Percentiles rank a stretch among this genome's conserved stretches.
phyloP scores from a whole-genome alignment of 2,329 filamentous ascomycete genomes.

The Trichoderma asperellum region DNA sequence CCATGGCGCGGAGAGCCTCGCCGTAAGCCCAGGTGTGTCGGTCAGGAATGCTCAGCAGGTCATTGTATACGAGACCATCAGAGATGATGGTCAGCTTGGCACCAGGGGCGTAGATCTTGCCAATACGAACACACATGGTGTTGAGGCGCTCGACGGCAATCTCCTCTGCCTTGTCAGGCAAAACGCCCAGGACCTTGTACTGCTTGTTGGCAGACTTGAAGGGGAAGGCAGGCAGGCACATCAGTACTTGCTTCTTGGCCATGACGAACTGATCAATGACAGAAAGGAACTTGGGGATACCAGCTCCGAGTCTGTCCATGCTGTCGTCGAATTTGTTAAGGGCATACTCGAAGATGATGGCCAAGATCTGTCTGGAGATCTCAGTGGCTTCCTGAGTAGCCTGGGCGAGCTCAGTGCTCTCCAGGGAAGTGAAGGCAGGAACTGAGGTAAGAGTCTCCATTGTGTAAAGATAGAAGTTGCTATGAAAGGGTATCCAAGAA shows the following conservation, averaged over 20 bases:
- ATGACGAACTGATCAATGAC: constrained; percentile 47
- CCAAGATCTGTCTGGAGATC: constrained; percentile 39
- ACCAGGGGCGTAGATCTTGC: constrained; percentile 52
- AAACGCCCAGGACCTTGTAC: constrained; percentile 57
- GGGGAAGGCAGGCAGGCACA: constrained; percentile 61
- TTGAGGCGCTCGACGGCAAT: constrained; percentile 56
- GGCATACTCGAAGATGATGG: constrained; percentile 46
- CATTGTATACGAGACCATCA: constrained; percentile 61
- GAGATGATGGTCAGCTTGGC: constrained; percentile 57
- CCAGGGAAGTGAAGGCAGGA: neutral
- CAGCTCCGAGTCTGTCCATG: constrained; percentile 38
- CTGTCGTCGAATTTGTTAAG: constrained; percentile 35
- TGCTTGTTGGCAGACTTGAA: constrained; percentile 63
- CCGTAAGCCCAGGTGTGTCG: constrained; percentile 57
- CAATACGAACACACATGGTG: constrained; percentile 52
- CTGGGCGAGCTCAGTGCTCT: neutral
- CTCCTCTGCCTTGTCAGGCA: constrained; percentile 61
- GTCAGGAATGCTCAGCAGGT: constrained; percentile 55
- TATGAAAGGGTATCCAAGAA: neutral
- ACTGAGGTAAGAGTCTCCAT: neutral
- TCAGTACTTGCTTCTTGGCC: constrained; percentile 40
- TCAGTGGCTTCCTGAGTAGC: constrained; percentile 32
- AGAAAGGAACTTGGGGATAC: constrained; percentile 45
- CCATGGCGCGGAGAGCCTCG: constrained; percentile 49
- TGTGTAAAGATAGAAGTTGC: neutral